These are phyloP conservation scores for Termitomyces sp. DNA, from an alignment of 768 basidiomycete genomes.

Conservation along the genomic window DNA sequence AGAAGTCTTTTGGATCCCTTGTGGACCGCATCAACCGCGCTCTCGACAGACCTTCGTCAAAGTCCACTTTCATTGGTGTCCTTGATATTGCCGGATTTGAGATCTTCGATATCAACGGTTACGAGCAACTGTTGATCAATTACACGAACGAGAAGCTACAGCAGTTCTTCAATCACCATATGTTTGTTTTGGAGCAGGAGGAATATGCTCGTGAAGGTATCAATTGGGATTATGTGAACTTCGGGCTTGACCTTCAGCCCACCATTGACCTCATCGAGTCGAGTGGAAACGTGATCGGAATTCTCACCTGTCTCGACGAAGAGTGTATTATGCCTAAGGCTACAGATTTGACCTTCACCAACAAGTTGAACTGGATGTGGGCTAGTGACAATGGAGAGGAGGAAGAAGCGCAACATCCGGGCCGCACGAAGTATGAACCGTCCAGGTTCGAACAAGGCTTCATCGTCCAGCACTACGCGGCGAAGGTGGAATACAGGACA, in stretches of 20 bases:
- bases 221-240: conserved; percentile 97
- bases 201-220: conserved; percentile 96
- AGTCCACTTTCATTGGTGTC: conserved; percentile 94
- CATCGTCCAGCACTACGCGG: conserved; percentile 93
- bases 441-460: conserved; percentile 92
- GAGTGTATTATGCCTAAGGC: conserved; percentile 99
- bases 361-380: conserved; percentile 87
- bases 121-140: conserved; percentile 98
- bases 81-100: conserved; percentile 99
- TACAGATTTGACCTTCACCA: conserved; percentile 89
- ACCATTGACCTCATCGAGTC: conserved; percentile 98
- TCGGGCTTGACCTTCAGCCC: conserved; percentile 94
- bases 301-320: conserved; percentile 91
- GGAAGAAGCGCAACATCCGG: conserved; percentile 58
- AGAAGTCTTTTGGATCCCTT: conserved; percentile 90
- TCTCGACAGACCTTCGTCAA: conserved; percentile 86
- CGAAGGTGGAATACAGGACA: conserved; percentile 92
- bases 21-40: conserved; percentile 95
- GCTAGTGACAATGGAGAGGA: conserved; percentile 37
- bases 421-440: conserved; percentile 79
- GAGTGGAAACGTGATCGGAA: conserved; percentile 75
- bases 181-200: conserved; percentile 99
- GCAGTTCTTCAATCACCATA: conserved; percentile 98
- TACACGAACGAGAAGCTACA: conserved; percentile 98
- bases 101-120: conserved; percentile 91